A percentile compares a stretch with the other conserved stretches of the same genome.
Evolutionary conservation across 805 yeast genomes (phyloP).

Genomic region (Metschnikowia lachancei): DNA sequence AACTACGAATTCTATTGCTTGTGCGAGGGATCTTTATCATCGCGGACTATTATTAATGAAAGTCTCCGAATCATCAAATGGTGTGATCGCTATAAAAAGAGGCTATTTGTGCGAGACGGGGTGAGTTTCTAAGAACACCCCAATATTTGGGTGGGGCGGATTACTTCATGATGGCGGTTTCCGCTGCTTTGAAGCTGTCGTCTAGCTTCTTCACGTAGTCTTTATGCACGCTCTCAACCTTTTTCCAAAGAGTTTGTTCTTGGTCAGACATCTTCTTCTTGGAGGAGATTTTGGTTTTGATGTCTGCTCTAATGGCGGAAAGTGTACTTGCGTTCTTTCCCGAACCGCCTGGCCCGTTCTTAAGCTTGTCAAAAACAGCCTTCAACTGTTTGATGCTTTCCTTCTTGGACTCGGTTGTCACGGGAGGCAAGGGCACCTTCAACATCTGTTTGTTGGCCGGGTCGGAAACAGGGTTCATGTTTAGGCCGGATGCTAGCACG

Average conservation of each 20-base stretch:
- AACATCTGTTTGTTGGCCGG: conserved; percentile 69
- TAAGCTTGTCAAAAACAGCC: conserved; percentile 60
- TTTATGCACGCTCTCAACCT: conserved; percentile 70
- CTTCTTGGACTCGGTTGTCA: conserved; percentile 63
- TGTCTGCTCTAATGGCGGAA: conserved; percentile 41
- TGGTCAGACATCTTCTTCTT: conserved; percentile 52
- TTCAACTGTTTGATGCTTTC: conserved; percentile 61
- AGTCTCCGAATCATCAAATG: conserved; percentile 67
- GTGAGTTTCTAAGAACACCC: conserved; percentile 6
- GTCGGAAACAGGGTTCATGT: conserved; percentile 78
- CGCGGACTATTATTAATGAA: conserved; percentile 56
- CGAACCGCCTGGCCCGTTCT: conserved; percentile 38
- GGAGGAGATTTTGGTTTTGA: conserved; percentile 53
- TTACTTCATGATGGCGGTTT: conserved; percentile 44
- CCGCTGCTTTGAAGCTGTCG: conserved; percentile 38
- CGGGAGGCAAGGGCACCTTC: conserved; percentile 71
- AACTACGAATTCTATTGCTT: conserved; percentile 39
- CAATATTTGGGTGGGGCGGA: background rate
- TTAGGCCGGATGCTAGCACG: conserved; percentile 63
- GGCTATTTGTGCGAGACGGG: conserved; percentile 74
- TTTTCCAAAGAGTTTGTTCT: conserved; percentile 52
- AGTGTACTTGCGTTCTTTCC: conserved; percentile 45
- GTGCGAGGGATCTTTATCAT: conserved; percentile 46
- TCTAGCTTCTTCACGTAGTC: conserved; percentile 56
- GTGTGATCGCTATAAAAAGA: conserved; percentile 68